Evolutionary conservation across 495 filamentous ascomycete genomes (phyloP), one percentile per base, ranked within the genome.

Genomic region (Daldinia grandis): DNA sequence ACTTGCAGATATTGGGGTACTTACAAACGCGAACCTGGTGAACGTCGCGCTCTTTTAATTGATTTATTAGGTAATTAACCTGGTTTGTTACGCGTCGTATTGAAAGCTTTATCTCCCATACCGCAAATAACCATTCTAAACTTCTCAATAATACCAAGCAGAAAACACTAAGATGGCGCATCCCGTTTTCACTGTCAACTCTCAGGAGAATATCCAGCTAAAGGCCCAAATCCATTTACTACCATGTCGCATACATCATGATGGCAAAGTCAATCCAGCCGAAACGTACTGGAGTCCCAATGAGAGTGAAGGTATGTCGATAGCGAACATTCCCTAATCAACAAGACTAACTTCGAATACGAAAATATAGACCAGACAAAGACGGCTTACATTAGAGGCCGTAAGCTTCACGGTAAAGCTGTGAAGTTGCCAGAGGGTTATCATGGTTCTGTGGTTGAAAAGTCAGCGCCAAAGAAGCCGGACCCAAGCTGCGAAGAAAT

Each of bases 231-330:
- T 93, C 0, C 91, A 98, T 78, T 81, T 98, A 42, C 86, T 98
- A 19, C 95, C 95, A 6, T 97, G 94, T 74, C 85, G 86, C 58
- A 88, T 98, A 72, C 86, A 95, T 71, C 89, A 96, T 75, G 86
- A 91, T 75, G 95, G 95, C 5, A 80, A 88, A 10, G 82, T 93
- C 53, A 84, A 89, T 15, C 85, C 89, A 1, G 80, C 87, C 5
- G 71, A 87, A 33, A 82, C 89, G n/a, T 92, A 92, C 72, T 98
- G 95, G 95, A 80, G 77, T 4, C 87, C 92, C 37, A 75, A 72
- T 57, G 61, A 78, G 35, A 78, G 81, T 27, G 63, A 80, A 62
- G 74, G 76, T 78, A 58, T 69, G 62, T 38, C 12, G 15, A 66
- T 40, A n/a, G 24, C 49, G 25, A 35, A 12, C 31, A n/a, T 53